Evolutionary conservation across 768 basidiomycete species (phyloP).

Genomic region (Tylopilus sp.): DNA sequence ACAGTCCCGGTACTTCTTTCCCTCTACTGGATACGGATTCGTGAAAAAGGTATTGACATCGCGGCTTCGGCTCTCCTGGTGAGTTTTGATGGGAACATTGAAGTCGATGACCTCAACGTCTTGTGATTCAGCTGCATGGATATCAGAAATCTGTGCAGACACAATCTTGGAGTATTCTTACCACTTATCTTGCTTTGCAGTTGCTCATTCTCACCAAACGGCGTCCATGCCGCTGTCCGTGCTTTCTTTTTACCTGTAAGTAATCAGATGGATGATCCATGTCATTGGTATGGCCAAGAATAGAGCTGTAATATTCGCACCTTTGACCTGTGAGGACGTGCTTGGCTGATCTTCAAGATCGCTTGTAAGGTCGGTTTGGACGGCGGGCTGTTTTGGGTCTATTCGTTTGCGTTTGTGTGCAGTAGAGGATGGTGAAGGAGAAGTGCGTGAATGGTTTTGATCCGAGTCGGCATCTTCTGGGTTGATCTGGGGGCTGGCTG

Average conservation of each 20-base stretch:
- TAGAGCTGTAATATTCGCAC: not conserved
- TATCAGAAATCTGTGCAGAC: too few relatives aligned
- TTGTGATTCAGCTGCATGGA: not conserved
- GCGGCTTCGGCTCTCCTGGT: not conserved
- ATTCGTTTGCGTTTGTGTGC: not conserved
- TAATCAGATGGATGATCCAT: not conserved
- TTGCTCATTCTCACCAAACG: too few relatives aligned
- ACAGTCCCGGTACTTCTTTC: not conserved
- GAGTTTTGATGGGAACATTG: not conserved
- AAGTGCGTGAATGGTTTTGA: not conserved
- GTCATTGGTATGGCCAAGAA: too few relatives aligned
- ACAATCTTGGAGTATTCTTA: too few relatives aligned
- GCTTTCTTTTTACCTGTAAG: not conserved
- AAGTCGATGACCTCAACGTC: not conserved
- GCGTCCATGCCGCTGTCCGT: too few relatives aligned
- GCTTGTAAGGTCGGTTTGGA: too few relatives aligned
- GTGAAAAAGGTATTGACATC: not conserved
- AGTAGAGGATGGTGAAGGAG: not conserved
- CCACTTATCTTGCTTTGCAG: too few relatives aligned
- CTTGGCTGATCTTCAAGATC: not conserved
- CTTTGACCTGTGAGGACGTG: not conserved
- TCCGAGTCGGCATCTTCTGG: not conserved
- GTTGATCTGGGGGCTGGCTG: not conserved
- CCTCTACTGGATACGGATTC: not conserved
- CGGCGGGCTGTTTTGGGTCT: too few relatives aligned